Base-by-base conservation (phyloP, 768 basidiomycete genomes). In the Filobasidium wieringae region DNA sequence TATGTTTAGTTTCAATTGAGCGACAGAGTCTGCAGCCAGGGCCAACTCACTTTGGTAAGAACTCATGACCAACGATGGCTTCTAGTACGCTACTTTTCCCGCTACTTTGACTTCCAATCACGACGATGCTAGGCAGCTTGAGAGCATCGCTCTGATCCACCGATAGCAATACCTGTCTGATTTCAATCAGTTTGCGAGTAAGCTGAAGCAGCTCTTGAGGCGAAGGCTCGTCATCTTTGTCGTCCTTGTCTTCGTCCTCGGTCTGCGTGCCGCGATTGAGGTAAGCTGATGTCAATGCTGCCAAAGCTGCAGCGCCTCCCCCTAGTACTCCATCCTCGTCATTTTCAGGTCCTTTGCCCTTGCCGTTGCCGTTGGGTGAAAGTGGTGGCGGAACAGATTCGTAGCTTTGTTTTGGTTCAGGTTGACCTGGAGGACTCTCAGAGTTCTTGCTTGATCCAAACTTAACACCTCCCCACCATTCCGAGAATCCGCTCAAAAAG, bases 1-100 rank as follows among this genome's bases (percentile, higher is more conserved):
- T 9, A 15, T 15, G 30, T n/a, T 51, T 24, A 19, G 24, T 41
- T 40, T 19, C 26, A 14, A 55, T 17, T 7, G 53, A 22, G n/a
- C 37, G n/a, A 4, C 2, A 4, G 22, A 12, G 33, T 34, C 17
- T 55, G 50, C 62, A 45, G 34, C 34, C 36, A 40, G 34, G 19
- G 19, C 31, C 34, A 1, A 79, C 89, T 63, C 68, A 96, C 93
- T 99, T 99, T 24, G 95, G 95, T 33, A 99, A 77, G 71, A 99
- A 99, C 73, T 97, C 90, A 58, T 95, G 89, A 0, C 95, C 95
- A 29, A 99, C 95, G 60, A 99, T 87, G 5, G 95, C 86, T 74
- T 99, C 95, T 60, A 99, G 76, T 0, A 99, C 95, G 27, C 89
- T 92, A 66, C 91, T 96, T 78, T 99, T 99, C 11, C 95, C 95